Percentiles rank a stretch among this genome's conserved stretches.
Evolutionary conservation across 352 stramenopile species (phyloP).

Genomic region (Globisporangium mamillatum): DNA sequence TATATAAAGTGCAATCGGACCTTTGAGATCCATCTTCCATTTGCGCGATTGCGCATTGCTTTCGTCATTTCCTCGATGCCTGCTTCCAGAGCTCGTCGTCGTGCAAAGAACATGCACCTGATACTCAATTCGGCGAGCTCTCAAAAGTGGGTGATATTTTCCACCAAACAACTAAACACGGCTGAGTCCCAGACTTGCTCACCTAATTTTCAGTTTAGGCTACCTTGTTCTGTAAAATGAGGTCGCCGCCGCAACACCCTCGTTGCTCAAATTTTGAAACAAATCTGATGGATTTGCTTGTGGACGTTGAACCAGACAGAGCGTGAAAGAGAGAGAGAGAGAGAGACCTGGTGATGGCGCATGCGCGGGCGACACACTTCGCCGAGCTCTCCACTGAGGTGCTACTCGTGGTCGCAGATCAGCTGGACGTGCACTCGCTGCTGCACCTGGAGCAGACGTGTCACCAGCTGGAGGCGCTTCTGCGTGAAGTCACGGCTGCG

Average conservation of each 20-base stretch:
- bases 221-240: background rate
- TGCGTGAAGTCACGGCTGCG: constrained; percentile 21
- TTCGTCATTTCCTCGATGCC: background rate
- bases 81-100: background rate
- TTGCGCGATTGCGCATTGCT: background rate
- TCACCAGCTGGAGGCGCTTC: constrained; percentile 9
- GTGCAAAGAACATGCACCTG: background rate
- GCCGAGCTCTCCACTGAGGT: constrained; percentile 37
- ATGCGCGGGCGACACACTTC: background rate
- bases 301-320: background rate
- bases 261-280: background rate
- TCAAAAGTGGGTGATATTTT: background rate
- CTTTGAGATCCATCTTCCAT: background rate
- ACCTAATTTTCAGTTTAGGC: background rate
- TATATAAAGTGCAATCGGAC: background rate
- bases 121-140: background rate
- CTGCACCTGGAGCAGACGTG: constrained; percentile 36
- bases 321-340: background rate
- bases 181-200: background rate
- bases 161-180: background rate
- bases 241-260: background rate
- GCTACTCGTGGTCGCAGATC: constrained; percentile 28
- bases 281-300: background rate
- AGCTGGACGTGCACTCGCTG: constrained; percentile 39
- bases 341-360: background rate